Conservation (phyloP, 2,329 filamentous ascomycete genomes). For the Bipolaris victoriae region DNA sequence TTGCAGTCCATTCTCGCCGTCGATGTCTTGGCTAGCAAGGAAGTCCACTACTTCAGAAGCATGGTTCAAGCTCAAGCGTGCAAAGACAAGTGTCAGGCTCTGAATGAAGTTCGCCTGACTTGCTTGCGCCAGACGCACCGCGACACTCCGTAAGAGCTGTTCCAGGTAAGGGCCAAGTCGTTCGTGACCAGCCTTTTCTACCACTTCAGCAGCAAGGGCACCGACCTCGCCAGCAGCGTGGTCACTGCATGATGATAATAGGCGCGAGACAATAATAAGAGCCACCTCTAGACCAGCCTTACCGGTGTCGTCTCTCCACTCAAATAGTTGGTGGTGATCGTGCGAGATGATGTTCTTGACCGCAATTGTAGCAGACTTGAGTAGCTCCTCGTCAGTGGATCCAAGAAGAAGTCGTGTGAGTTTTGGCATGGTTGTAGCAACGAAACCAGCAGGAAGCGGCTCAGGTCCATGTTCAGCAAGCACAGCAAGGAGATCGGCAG, state of each 20-base stretch:
- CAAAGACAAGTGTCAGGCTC: conserved; percentile 93
- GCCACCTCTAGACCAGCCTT: conserved; percentile 87
- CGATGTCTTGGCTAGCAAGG: conserved; percentile 81
- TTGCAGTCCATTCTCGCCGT: conserved; percentile 79
- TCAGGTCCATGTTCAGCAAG: conserved; percentile 82
- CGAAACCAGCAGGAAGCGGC: conserved; percentile 85
- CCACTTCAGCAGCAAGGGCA: conserved; percentile 88
- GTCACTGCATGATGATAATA: conserved; percentile 82
- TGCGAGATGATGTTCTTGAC: conserved; percentile 90
- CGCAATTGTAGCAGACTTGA: conserved; percentile 83
- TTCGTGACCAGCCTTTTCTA: conserved; percentile 93
- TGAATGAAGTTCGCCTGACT: conserved; percentile 91
- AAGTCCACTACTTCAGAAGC: conserved; percentile 92
- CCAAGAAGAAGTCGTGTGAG: conserved; percentile 81
- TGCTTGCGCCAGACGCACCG: conserved; percentile 80
- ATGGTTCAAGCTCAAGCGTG: conserved; percentile 82
- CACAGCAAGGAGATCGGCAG: conserved; percentile 80
- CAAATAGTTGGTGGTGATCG: conserved; percentile 87
- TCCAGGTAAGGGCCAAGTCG: conserved; percentile 87
- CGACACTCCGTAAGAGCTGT: conserved; percentile 87
- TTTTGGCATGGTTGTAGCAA: conserved; percentile 85
- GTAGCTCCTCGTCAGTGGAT: conserved; percentile 83
- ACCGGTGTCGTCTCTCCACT: conserved; percentile 78
- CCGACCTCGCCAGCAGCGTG: conserved; percentile 96
- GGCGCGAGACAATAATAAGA: conserved; percentile 87